Percentiles rank a stretch among this genome's conserved stretches.
phyloP scores from a whole-genome alignment of 83 land plant genomes.

The Diphasiastrum complanatum region DNA sequence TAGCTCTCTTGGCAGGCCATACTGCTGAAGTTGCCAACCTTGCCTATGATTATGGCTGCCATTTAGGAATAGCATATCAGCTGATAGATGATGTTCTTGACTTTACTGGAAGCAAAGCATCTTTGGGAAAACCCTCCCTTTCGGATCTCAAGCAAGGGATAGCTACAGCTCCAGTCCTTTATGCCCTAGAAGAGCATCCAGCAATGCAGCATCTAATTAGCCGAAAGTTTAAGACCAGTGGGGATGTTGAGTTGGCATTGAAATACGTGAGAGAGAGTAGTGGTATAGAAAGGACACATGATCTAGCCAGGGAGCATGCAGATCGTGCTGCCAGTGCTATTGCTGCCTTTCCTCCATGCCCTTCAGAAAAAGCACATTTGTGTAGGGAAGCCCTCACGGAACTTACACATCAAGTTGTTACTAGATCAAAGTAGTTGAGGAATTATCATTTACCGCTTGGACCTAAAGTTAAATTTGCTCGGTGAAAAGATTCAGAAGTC shows the following conservation, averaged over 20 bases:
- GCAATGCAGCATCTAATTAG: conserved; percentile 49
- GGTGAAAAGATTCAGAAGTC: too few relatives aligned
- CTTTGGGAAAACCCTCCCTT: conserved; percentile 84
- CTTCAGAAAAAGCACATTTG: conserved; percentile 41
- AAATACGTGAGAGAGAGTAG: conserved; percentile 56
- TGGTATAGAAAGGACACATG: conserved; percentile 55
- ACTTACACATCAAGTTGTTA: too few relatives aligned
- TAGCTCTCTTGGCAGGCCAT: conserved; percentile 93
- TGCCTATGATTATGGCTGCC: conserved; percentile 90
- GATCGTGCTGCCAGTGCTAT: conserved; percentile 54
- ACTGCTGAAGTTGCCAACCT: conserved; percentile 71
- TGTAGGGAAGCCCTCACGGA: too few relatives aligned
- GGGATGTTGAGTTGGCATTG: conserved; percentile 71
- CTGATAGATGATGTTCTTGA: conserved; percentile 91
- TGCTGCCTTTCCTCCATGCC: conserved; percentile 52
- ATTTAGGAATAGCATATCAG: conserved; percentile 92
- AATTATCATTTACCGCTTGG: too few relatives aligned
- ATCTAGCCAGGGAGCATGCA: conserved; percentile 65
- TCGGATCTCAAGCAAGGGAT: conserved; percentile 78
- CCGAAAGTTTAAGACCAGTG: conserved; percentile 57
- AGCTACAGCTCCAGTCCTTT: conserved; percentile 80
- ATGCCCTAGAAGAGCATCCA: conserved; percentile 89
- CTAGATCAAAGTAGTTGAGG: too few relatives aligned
- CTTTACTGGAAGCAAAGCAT: conserved; percentile 76
- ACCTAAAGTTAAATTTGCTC: too few relatives aligned